Conservation (phyloP, 148 eudicot genomes). For the Euryodendron excelsum region DNA sequence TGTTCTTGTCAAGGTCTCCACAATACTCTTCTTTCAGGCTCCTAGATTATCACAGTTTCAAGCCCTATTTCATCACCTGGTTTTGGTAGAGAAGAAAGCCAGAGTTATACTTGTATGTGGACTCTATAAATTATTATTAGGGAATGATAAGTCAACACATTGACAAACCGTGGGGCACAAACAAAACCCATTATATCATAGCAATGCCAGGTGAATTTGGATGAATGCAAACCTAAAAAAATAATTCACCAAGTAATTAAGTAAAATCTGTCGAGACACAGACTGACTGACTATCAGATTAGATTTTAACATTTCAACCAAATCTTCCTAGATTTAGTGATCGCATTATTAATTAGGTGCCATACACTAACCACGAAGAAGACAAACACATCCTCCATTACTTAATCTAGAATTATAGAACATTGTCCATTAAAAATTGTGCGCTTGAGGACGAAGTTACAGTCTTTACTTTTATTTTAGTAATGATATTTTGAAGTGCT, state of each 20-base stretch:
- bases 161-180: too few species aligned
- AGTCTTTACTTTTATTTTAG: too few species aligned
- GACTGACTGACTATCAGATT: neutral
- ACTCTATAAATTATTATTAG: neutral
- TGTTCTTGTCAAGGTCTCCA: too few species aligned
- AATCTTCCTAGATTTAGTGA: slow-evolving; percentile 17
- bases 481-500: too few species aligned
- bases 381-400: neutral
- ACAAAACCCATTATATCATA: too few species aligned
- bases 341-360: neutral
- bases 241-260: neutral
- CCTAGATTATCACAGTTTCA: too few species aligned
- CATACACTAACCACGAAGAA: neutral
- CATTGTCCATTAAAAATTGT: neutral
- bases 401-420: neutral
- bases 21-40: too few species aligned
- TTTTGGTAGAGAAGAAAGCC: neutral
- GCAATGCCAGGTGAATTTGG: too few species aligned
- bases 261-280: neutral
- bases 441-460: neutral
- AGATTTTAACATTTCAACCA: neutral
- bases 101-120: neutral
- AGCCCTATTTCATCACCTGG: neutral
- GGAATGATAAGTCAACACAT: neutral
- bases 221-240: too few species aligned